phyloP scores from a whole-genome alignment of 2,329 filamentous ascomycete species.

The Hymenoscyphus infarciens region DNA sequence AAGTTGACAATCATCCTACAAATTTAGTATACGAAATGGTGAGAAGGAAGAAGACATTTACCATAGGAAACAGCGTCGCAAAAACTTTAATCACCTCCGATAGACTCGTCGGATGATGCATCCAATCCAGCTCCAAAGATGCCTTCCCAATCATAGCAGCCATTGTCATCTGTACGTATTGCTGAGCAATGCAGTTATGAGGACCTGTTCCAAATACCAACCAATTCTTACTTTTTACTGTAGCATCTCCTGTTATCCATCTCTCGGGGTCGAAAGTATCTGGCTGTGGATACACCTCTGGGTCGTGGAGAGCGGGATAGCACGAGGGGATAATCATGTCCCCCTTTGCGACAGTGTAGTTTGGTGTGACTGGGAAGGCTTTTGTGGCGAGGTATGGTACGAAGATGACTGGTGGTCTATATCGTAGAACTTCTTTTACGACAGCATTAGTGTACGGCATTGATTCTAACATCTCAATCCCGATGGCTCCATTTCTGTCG shows the following conservation, averaged over 20 bases:
- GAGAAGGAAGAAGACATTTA: not conserved
- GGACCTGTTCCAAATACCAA: constrained; percentile 50
- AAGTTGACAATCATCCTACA: not conserved
- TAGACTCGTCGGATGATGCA: constrained; percentile 44
- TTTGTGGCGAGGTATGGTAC: constrained; percentile 50
- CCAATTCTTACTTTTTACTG: constrained; percentile 50
- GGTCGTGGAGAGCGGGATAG: constrained; percentile 49
- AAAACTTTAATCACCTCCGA: constrained; percentile 71
- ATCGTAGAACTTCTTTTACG: constrained; percentile 50
- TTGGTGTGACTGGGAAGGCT: constrained; percentile 44
- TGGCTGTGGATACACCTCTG: constrained; percentile 45
- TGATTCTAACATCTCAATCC: constrained; percentile 46
- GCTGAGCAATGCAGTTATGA: constrained; percentile 48
- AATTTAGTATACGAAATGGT: not conserved
- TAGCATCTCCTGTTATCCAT: constrained; percentile 50
- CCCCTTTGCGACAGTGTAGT: constrained; percentile 48
- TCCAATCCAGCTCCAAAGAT: constrained; percentile 47
- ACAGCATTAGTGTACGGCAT: constrained; percentile 51
- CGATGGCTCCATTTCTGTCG: constrained; percentile 40
- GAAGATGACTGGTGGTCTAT: constrained; percentile 51
- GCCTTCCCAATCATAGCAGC: constrained; percentile 52
- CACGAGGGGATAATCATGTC: constrained; percentile 49
- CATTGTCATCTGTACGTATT: constrained; percentile 49
- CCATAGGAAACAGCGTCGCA: constrained; percentile 90
- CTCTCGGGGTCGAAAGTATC: constrained; percentile 48